Evolutionary conservation across 2,329 filamentous ascomycete genomes (phyloP).

Genomic region (Colletotrichum simmondsii): DNA sequence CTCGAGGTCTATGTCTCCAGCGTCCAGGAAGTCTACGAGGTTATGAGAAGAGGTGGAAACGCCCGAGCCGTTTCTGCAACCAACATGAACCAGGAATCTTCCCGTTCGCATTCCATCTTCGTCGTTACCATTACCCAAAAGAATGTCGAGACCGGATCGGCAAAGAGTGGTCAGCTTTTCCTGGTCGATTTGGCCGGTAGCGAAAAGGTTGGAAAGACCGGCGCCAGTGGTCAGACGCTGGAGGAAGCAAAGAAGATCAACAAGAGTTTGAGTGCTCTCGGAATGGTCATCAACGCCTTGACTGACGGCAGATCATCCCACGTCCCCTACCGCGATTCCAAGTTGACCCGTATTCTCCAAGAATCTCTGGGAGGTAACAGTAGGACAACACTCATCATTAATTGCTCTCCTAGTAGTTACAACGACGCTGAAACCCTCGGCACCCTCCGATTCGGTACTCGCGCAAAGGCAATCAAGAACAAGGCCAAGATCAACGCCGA

Average conservation of each 20-base stretch:
- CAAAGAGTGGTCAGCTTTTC: conserved; percentile 96
- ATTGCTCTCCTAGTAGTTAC: conserved; percentile 98
- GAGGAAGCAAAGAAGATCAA: conserved; percentile 99
- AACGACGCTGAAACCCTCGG: conserved; percentile 95
- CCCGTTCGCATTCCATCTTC: conserved; percentile 97
- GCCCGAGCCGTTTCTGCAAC: conserved; percentile 93
- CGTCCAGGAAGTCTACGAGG: conserved; percentile 95
- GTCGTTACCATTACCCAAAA: conserved; percentile 97
- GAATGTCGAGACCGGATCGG: conserved; percentile 94
- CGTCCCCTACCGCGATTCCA: conserved; percentile 96
- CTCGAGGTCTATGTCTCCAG: conserved; percentile 96
- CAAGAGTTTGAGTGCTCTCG: conserved; percentile 97
- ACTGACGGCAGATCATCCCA: conserved; percentile 98
- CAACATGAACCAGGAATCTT: conserved; percentile 99
- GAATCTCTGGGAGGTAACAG: conserved; percentile 98
- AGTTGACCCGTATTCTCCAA: conserved; percentile 96
- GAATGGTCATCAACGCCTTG: conserved; percentile 98
- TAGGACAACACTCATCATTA: conserved; percentile 97
- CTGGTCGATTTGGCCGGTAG: conserved; percentile 97
- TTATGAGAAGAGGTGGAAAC: conserved; percentile 92
- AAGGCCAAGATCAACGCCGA: conserved; percentile 99
- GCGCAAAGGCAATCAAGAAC: conserved; percentile 99
- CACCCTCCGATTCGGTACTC: conserved; percentile 92
- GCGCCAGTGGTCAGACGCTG: conserved; percentile 94
- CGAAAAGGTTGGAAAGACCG: conserved; percentile 98